phyloP scores from a whole-genome alignment of 371 early-diverging fungal species.

The Sanchytrium tribonematis region DNA sequence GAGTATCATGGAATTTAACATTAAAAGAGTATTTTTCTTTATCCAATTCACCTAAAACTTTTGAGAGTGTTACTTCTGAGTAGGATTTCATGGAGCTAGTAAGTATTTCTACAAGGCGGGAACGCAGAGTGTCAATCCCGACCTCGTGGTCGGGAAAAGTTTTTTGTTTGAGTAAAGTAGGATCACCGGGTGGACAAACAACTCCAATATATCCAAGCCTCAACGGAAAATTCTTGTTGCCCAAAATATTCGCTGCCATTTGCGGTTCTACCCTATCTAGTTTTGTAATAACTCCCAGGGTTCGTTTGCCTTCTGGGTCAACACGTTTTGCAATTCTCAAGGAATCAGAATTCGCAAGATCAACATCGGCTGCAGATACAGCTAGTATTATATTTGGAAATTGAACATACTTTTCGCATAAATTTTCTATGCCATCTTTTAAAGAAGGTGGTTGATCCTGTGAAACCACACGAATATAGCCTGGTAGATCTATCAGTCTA shows the following conservation, averaged over 20 bases:
- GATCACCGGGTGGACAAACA: constrained; percentile 38
- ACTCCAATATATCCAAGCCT: constrained; percentile 93
- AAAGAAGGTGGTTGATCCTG: constrained; percentile 72
- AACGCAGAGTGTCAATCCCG: background rate
- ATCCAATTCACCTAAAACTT: background rate
- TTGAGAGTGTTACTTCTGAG: constrained; percentile 2
- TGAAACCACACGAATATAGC: constrained; percentile 86
- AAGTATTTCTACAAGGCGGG: constrained; percentile 3
- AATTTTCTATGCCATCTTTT: constrained; percentile 65
- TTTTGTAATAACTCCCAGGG: constrained; percentile 95
- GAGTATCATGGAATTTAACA: background rate
- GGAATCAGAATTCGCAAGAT: constrained; percentile 94
- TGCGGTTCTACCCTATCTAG: constrained; percentile 84
- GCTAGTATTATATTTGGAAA: constrained; percentile 89
- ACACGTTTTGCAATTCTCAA: constrained; percentile 70
- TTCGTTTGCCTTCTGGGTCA: constrained; percentile 76
- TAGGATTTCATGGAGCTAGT: constrained; percentile 10
- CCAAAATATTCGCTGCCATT: constrained; percentile 45
- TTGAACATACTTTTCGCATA: constrained; percentile 72
- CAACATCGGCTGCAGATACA: constrained; percentile 90
- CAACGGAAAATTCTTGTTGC: constrained; percentile 67
- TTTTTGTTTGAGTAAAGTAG: constrained; percentile 3
- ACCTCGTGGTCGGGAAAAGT: background rate
- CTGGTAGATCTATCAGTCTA: constrained; percentile 91
- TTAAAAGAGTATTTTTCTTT: background rate